These are phyloP conservation scores for Penicillium mononematosum DNA, from an alignment of 495 filamentous ascomycete species.

Conservation along the genomic window DNA sequence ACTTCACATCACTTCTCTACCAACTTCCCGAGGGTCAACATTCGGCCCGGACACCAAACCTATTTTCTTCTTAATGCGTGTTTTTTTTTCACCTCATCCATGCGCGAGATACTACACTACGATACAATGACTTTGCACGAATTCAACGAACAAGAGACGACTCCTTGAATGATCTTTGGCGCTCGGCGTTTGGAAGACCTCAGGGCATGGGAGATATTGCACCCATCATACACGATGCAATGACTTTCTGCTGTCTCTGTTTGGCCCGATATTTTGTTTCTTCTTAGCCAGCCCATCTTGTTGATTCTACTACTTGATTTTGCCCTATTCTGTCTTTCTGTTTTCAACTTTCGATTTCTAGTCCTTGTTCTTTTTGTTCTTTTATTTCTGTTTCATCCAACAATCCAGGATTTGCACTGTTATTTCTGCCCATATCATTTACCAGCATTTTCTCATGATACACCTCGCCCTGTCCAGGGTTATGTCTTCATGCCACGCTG, in stretches of 20 bases:
- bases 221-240: conserved; percentile 12
- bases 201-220: conserved; percentile 11
- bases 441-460: background rate
- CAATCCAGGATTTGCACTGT: background rate
- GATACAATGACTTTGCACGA: conserved; percentile 25
- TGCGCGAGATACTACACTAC: background rate
- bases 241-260: conserved; percentile 7
- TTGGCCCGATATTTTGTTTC: background rate
- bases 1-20: background rate
- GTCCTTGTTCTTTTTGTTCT: no score
- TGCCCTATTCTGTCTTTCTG: background rate
- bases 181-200: conserved; percentile 23
- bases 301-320: background rate
- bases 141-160: conserved; percentile 22
- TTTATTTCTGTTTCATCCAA: background rate
- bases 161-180: conserved; percentile 17
- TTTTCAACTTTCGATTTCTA: background rate
- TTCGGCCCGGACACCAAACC: background rate
- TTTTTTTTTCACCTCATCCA: background rate
- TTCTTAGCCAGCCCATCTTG: conserved; percentile 1
- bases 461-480: background rate
- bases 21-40: background rate
- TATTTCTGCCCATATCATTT: conserved; percentile 1
- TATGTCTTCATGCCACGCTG: background rate
- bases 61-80: background rate